Evolutionary conservation across 495 filamentous ascomycete genomes (phyloP), one percentile per base, ranked within the genome.

Genomic region (Cercophora samala): DNA sequence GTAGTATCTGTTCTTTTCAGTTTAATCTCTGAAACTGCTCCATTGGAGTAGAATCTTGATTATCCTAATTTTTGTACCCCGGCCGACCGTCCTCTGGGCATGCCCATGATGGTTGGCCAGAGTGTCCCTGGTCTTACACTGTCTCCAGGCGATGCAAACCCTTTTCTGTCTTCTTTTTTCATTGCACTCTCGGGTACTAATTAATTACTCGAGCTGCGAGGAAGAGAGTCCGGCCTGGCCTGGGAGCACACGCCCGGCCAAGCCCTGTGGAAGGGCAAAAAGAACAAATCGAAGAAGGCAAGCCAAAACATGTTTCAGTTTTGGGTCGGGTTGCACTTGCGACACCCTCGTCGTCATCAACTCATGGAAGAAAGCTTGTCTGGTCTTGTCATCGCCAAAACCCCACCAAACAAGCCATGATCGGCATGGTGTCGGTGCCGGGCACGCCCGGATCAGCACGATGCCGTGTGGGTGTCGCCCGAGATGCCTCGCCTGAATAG

Each of bases 1-100:
- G 90, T 94, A 93, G 91, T 93, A 93, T 93, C 91, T 95, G 91
- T 93, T 95, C 90, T 95, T 92, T 91, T 92, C 89, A 93, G 90
- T 92, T 91, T 92, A 91, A 91, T 84, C 80, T 81, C 83, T 86
- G 83, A 84, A n/a, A 52, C 24, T 54, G n/a, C 52, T 58, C n/a
- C 56, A 62, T 54, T 23, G 4, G 21, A 46, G 13, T 13, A 46
- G 37, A 46, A 1, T 18, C 37, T 46, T 46, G 37, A 46, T 53
- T 65, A 54, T 24, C 3, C 19, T 21, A 63, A 69, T 66, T 69
- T 63, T 67, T 69, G 52, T 51, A 24, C 4, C 26, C n/a, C n/a
- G 63, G 59, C 8, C 11, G 24, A 19, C 22, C 17, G 2, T 21
- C 64, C 64, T 32, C 56, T 66, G 60, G 68, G 60, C 54, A n/a